These are phyloP conservation scores for Boletus tomentosulus DNA, from an alignment of 768 basidiomycete species.

Conservation along the genomic window DNA sequence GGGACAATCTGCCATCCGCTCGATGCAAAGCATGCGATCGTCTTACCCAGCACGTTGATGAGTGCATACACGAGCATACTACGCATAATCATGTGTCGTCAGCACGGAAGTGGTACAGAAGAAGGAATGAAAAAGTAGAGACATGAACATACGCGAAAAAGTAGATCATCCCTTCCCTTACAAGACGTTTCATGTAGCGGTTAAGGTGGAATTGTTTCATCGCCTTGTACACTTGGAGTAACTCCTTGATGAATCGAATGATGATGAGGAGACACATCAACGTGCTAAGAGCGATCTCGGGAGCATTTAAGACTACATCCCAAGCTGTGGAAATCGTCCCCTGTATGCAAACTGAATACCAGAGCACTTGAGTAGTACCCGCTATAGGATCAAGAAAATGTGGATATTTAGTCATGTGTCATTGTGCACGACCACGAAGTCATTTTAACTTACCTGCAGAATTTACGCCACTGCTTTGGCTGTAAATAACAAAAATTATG, in stretches of 20 bases:
- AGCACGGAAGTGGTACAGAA: background rate
- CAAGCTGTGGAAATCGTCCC: background rate
- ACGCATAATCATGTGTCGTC: background rate
- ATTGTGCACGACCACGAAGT: too few relatives aligned
- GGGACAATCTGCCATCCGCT: background rate
- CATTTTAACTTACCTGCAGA: background rate
- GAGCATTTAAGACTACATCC: background rate
- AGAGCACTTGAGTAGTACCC: background rate
- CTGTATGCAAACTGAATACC: background rate
- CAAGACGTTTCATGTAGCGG: background rate
- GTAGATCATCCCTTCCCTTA: background rate
- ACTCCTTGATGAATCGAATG: background rate
- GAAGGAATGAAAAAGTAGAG: too few relatives aligned
- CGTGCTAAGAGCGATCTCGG: background rate
- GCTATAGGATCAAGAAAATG: too few relatives aligned
- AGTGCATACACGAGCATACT: background rate
- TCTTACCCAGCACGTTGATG: background rate
- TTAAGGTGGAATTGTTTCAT: background rate
- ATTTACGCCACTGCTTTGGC: background rate
- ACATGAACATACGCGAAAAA: background rate
- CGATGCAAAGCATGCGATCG: background rate
- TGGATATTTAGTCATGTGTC: background rate
- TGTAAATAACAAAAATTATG: background rate
- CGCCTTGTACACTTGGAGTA: background rate
- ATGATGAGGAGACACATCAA: background rate